Evolutionary conservation across 805 yeast genomes (phyloP).

Genomic region (Myxozyma sirexii): DNA sequence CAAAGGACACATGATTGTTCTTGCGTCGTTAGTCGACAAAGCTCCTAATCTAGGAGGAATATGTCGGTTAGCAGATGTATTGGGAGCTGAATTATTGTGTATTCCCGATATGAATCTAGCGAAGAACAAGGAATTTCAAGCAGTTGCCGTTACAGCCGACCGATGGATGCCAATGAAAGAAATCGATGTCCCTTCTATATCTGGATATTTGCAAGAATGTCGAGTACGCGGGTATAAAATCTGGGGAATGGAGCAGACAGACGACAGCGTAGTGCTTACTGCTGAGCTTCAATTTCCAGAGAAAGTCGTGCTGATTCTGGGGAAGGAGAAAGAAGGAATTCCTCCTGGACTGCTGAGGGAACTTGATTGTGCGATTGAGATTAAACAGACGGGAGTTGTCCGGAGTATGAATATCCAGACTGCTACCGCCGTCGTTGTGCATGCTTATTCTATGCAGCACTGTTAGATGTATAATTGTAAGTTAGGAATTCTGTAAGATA

Average conservation of each 20-base stretch:
- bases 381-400: conserved; percentile 87
- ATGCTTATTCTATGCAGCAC: conserved; percentile 78
- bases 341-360: conserved; percentile 83
- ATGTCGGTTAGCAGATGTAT: conserved; percentile 86
- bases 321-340: conserved; percentile 88
- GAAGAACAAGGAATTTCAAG: conserved; percentile 69
- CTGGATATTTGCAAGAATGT: conserved; percentile 59
- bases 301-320: conserved; percentile 76
- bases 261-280: conserved; percentile 73
- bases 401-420: conserved; percentile 97
- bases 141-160: conserved; percentile 93
- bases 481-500: neutral
- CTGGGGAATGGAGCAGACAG: conserved; percentile 92
- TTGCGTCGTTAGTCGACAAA: conserved; percentile 87
- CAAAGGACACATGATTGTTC: conserved; percentile 85
- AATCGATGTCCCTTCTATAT: conserved; percentile 61
- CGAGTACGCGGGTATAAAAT: conserved; percentile 78
- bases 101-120: conserved; percentile 69
- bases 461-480: conserved; percentile 45
- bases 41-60: conserved; percentile 94
- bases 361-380: conserved; percentile 84
- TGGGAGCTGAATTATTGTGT: conserved; percentile 84
- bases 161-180: conserved; percentile 92
- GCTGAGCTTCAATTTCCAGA: conserved; percentile 70
- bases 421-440: conserved; percentile 92